These are phyloP conservation scores for Melampsora americana DNA, from an alignment of 1,284 basidiomycete genomes.

Conservation along the genomic window DNA sequence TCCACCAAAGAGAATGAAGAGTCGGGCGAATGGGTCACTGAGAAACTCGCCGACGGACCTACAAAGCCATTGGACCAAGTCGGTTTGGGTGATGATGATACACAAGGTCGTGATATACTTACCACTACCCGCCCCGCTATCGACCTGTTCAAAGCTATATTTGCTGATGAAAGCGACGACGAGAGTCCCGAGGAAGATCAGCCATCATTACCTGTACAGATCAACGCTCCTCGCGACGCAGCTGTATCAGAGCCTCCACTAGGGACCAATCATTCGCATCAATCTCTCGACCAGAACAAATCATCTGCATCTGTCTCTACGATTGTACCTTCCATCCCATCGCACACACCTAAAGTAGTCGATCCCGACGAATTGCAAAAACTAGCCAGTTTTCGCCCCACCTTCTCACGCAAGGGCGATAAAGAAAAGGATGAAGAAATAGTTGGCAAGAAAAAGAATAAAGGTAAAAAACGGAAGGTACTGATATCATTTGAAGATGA, in stretches of 20 bases:
- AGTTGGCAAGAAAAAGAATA: constrained; percentile 24
- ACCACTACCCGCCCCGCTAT: constrained; percentile 81
- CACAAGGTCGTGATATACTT: constrained; percentile 76
- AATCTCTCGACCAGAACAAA: constrained; percentile 3
- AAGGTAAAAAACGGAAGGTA: constrained; percentile 34
- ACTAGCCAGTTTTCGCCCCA: constrained; percentile 38
- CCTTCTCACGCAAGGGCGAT: constrained; percentile 22
- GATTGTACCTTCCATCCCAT: not conserved
- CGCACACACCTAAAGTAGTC: constrained; percentile 35
- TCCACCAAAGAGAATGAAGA: constrained; percentile 53
- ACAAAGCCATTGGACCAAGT: constrained; percentile 58
- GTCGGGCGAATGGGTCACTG: constrained; percentile 57
- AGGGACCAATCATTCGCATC: not conserved
- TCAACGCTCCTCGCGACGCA: constrained; percentile 44
- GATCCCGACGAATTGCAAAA: constrained; percentile 30
- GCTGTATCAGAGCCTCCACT: not conserved
- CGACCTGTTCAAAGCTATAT: constrained; percentile 80
- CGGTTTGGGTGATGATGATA: constrained; percentile 82
- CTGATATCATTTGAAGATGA: constrained; percentile 44
- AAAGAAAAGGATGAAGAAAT: constrained; percentile 2
- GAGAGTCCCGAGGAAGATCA: not conserved
- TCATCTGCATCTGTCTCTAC: not conserved
- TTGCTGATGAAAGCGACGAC: constrained; percentile 49
- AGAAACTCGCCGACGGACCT: constrained; percentile 7
- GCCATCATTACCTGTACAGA: not conserved